A percentile compares a stretch with the other conserved stretches of the same genome.
These are phyloP conservation scores for Citrus cavaleriei DNA, from an alignment of 345 rosid genomes.

Conservation along the genomic window DNA sequence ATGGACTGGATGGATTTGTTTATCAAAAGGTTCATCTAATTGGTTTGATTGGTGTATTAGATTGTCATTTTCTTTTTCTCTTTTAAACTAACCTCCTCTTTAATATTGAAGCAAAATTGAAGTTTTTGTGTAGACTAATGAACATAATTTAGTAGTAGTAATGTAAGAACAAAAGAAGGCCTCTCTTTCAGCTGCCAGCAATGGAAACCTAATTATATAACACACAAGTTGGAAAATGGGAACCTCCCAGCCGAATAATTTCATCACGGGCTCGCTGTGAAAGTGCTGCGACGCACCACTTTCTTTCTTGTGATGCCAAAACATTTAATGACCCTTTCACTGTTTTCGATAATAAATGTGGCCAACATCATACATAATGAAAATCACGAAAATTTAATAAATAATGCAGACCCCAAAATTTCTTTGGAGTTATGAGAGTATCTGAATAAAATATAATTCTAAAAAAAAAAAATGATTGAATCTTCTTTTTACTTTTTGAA, in stretches of 20 bases:
- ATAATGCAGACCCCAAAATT: neutral
- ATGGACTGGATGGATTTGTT: neutral
- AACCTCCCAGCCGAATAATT: constrained; percentile 1
- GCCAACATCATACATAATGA: neutral
- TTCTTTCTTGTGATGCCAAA: constrained; percentile 7
- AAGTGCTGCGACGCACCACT: neutral
- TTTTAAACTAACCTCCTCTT: too few species aligned
- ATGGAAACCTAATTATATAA: neutral
- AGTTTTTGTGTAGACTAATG: too few species aligned
- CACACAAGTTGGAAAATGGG: neutral
- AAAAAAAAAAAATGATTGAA: neutral
- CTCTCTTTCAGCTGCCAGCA: neutral
- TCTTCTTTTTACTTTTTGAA: too few species aligned
- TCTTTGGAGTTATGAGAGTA: neutral
- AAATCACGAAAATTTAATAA: neutral
- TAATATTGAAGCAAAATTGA: too few species aligned
- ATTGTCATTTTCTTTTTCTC: too few species aligned
- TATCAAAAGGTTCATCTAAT: too few species aligned
- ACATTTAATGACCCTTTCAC: neutral
- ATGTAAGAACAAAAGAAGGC: too few species aligned
- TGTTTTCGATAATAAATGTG: neutral
- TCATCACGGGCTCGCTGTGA: constrained; percentile 23
- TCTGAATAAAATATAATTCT: too few species aligned
- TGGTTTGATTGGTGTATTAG: too few species aligned
- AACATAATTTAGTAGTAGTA: too few species aligned